Conservation (phyloP, 1,284 basidiomycete genomes). For the Earliella scabrosa region DNA sequence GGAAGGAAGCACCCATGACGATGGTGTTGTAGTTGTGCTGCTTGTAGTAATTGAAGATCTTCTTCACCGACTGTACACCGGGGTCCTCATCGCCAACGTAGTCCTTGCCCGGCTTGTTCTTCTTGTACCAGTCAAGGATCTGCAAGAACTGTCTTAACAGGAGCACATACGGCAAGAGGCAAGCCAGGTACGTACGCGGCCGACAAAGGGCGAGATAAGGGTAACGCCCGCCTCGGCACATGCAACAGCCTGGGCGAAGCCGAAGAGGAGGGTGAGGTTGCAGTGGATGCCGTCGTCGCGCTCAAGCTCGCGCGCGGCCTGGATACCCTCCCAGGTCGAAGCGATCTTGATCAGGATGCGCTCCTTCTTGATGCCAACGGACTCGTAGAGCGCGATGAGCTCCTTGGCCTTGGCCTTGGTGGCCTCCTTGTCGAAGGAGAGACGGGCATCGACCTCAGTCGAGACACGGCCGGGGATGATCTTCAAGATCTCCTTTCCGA, state of each 20-base stretch:
- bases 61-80: slow-evolving; percentile 95
- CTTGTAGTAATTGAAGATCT: slow-evolving; percentile 99
- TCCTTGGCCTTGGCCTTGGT: slow-evolving; percentile 94
- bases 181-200: slow-evolving; percentile 68
- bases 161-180: slow-evolving; percentile 15
- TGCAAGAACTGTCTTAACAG: slow-evolving; percentile 35
- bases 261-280: slow-evolving; percentile 98
- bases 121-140: slow-evolving; percentile 98
- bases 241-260: slow-evolving; percentile 97
- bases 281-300: slow-evolving; percentile 93
- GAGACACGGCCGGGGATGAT: slow-evolving; percentile 99
- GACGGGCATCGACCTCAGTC: slow-evolving; percentile 96
- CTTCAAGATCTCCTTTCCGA: slow-evolving; percentile 93
- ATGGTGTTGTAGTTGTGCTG: slow-evolving; percentile 98
- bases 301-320: slow-evolving; percentile 97
- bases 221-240: slow-evolving; percentile 98
- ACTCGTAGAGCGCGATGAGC: slow-evolving; percentile 94
- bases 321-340: slow-evolving; percentile 99
- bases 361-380: slow-evolving; percentile 89
- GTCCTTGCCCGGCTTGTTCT: slow-evolving; percentile 76
- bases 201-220: slow-evolving; percentile 99
- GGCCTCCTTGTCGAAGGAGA: slow-evolving; percentile 94
- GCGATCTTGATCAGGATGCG: slow-evolving; percentile 99
- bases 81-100: slow-evolving; percentile 93
- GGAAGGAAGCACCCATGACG: slow-evolving; percentile 99